These are phyloP conservation scores for Cyclostephanos invisitatus DNA, from an alignment of 108 stramenopile species.

Conservation along the genomic window DNA sequence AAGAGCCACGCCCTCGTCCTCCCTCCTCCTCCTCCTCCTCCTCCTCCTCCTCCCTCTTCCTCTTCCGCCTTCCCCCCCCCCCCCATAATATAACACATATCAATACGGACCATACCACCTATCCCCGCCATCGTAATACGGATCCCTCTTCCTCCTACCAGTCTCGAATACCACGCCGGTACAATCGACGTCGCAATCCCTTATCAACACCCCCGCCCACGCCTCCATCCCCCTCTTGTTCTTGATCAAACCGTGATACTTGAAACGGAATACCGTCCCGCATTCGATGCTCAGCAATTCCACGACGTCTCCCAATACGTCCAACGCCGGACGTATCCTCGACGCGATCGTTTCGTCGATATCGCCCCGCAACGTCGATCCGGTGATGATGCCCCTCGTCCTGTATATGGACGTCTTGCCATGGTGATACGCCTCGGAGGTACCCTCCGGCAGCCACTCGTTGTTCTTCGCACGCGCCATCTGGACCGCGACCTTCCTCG, in stretches of 20 bases:
- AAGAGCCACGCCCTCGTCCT: not conserved
- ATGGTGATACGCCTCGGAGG: constrained; percentile 56
- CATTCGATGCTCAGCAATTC: constrained; percentile 76
- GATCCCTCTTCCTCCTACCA: constrained; percentile 79
- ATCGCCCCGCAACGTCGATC: constrained; percentile 67
- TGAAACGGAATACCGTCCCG: constrained; percentile 81
- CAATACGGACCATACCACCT: constrained; percentile 66
- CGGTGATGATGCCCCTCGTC: constrained; percentile 62
- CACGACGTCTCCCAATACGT: constrained; percentile 66
- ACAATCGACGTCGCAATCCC: constrained; percentile 81
- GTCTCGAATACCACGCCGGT: constrained; percentile 87
- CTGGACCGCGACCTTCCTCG: constrained; percentile 66
- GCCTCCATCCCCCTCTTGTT: constrained; percentile 81
- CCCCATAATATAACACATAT: not conserved
- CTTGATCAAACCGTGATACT: constrained; percentile 86
- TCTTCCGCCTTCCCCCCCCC: not conserved
- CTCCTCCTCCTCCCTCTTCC: not conserved
- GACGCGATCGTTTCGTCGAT: constrained; percentile 54
- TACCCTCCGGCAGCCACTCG: constrained; percentile 79
- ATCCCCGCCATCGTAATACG: constrained; percentile 76
- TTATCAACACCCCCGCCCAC: constrained; percentile 72
- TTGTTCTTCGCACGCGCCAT: constrained; percentile 84
- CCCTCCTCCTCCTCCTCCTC: not conserved
- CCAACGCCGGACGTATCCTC: constrained; percentile 76
- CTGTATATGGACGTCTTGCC: constrained; percentile 63